Evolutionary conservation across 2,329 filamentous ascomycete genomes (phyloP).

Genomic region (Beauveria bassiana): DNA sequence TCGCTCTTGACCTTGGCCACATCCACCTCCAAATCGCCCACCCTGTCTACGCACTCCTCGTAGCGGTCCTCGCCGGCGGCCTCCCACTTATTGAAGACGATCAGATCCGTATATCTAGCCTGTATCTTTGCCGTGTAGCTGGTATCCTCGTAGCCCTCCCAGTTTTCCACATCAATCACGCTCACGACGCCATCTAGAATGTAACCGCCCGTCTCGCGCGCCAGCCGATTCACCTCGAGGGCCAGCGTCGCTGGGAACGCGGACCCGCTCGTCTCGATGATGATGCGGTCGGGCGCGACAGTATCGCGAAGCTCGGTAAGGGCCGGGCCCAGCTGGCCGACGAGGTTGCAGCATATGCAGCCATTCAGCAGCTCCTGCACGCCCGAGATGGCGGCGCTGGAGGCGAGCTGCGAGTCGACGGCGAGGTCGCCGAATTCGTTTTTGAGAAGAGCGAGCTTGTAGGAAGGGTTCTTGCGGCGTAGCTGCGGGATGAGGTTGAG

Average conservation of each 20-base stretch:
- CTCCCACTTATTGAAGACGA: slow-evolving; percentile 95
- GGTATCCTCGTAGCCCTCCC: slow-evolving; percentile 86
- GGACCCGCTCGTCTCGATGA: slow-evolving; percentile 86
- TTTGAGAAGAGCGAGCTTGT: slow-evolving; percentile 90
- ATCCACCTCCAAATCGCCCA: slow-evolving; percentile 75
- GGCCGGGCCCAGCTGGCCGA: slow-evolving; percentile 79
- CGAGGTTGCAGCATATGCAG: slow-evolving; percentile 98
- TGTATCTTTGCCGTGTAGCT: slow-evolving; percentile 84
- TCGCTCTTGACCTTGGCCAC: slow-evolving; percentile 79
- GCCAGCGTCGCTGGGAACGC: slow-evolving; percentile 85
- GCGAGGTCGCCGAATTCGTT: slow-evolving; percentile 97
- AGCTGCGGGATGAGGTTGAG: slow-evolving; percentile 92
- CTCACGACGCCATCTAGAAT: slow-evolving; percentile 80
- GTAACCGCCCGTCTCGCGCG: slow-evolving; percentile 60
- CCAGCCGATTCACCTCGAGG: slow-evolving; percentile 78
- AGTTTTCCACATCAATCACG: slow-evolving; percentile 92
- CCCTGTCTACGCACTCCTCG: slow-evolving; percentile 68
- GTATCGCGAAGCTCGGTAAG: slow-evolving; percentile 61
- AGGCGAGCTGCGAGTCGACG: slow-evolving; percentile 85
- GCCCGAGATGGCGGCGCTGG: slow-evolving; percentile 73
- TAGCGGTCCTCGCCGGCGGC: slow-evolving; percentile 62
- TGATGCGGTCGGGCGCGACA: slow-evolving; percentile 67
- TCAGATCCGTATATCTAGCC: slow-evolving; percentile 80
- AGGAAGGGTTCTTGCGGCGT: slow-evolving; percentile 57
- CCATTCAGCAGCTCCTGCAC: slow-evolving; percentile 92